Evolutionary conservation across 768 basidiomycete genomes (phyloP), one percentile per base, ranked within the genome.

Genomic region (Xerocomellus dryophilus): DNA sequence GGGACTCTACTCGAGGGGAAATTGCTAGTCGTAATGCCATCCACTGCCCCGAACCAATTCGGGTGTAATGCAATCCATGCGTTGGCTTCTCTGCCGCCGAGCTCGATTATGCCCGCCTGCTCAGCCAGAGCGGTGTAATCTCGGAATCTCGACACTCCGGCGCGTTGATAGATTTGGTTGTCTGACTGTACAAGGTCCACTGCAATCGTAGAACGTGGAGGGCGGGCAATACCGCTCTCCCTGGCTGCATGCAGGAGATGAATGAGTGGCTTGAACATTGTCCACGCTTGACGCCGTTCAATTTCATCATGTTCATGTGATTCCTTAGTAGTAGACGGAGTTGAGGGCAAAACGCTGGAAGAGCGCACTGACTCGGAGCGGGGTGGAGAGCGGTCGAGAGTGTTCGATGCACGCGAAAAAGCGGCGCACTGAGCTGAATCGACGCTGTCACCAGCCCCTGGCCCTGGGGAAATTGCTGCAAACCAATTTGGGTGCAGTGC

Each of bases 201-300:
- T 5, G 74, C 76, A 18, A 83, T 53, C 1, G 8, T 54, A 15
- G 77, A 75, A n/a, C 79, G 76, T 5, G 70, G 64, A 12, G 78
- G 71, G 17, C 61, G 70, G 25, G 36, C 0, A 25, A 64, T 52
- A 5, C 77, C 78, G 6, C 66, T 69, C 15, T 57, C 54, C 31
- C 60, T 65, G 21, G 57, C 61, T 32, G 53, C 58, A 17, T 69
- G 47, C 31, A 71, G 48, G 50, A 49, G 41, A 12, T 59, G 36
- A 27, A 71, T 58, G 47, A 71, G 61, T 25, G 71, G 59, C 32
- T 57, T 56, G 56, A 79, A 79, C 43, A 53, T 55, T 18, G 53
- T 18, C 49, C 69, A 66, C 20, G 62, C 41, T 44, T 53, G 51
- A n/a, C 15, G 41, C n/a, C 27, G 47, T 43, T 36, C 47, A 48